Evolutionary conservation across 257 asterid genomes (phyloP).

Genomic region (Capsicum baccatum): DNA sequence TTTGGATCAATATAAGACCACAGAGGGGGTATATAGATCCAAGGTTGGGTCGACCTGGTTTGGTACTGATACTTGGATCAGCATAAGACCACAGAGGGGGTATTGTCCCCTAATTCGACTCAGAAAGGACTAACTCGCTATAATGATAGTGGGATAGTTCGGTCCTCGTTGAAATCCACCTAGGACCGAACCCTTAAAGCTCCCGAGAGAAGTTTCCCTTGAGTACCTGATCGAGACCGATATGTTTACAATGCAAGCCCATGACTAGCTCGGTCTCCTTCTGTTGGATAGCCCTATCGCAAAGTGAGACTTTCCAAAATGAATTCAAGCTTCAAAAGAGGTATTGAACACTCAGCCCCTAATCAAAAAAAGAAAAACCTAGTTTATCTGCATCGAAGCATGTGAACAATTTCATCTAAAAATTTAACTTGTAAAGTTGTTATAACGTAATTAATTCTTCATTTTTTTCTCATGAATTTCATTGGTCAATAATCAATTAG

Average conservation of each 20-base stretch:
- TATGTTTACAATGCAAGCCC: not conserved
- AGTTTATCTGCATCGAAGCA: not conserved
- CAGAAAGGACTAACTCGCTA: not conserved
- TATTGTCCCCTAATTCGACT: not conserved
- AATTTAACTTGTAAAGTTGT: not conserved
- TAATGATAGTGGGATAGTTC: not conserved
- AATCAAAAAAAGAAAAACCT: too few relatives aligned
- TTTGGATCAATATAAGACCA: too few relatives aligned
- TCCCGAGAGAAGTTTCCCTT: not conserved
- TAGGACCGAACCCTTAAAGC: not conserved
- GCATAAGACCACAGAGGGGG: too few relatives aligned
- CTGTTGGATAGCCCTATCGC: not conserved
- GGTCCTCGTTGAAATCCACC: not conserved
- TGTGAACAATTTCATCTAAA: not conserved
- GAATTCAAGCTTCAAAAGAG: not conserved
- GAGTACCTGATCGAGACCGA: accelerated
- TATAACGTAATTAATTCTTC: not conserved
- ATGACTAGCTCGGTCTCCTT: not conserved
- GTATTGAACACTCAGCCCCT: not conserved
- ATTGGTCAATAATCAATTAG: not conserved
- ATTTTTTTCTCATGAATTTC: too few relatives aligned
- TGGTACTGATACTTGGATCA: too few relatives aligned
- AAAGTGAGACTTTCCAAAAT: not conserved
- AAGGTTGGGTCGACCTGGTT: too few relatives aligned
- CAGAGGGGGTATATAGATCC: too few relatives aligned